Conservation (phyloP, 768 basidiomycete genomes). For the Mycena rebaudengoi region DNA sequence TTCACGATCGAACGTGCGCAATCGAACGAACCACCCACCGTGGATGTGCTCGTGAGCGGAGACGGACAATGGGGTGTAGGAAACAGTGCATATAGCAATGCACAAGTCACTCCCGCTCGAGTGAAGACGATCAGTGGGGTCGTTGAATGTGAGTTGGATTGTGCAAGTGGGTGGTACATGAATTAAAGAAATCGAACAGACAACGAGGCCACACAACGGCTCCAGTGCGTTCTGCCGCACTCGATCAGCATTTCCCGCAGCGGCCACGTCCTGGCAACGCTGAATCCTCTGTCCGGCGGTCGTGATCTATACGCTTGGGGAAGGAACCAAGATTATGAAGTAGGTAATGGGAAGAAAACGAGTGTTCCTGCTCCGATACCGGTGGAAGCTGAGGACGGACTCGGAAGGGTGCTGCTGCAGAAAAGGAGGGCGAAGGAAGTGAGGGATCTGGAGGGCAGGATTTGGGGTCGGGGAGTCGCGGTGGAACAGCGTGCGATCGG, state of each 20-base stretch:
- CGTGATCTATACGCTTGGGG: conserved; percentile 81
- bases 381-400: conserved; percentile 58
- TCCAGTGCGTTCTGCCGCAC: conserved; percentile 71
- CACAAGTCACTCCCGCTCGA: conserved; percentile 73
- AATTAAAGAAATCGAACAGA: conserved; percentile 50
- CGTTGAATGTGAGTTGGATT: conserved; percentile 75
- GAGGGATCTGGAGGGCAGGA: conserved; percentile 64
- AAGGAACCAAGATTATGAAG: conserved; percentile 74
- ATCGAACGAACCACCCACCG: conserved; percentile 33
- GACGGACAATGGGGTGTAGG: conserved; percentile 89
- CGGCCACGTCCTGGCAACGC: conserved; percentile 78
- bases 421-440: conserved; percentile 59
- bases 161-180: not conserved
- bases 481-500: conserved; percentile 73
- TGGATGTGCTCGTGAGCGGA: conserved; percentile 75
- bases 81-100: conserved; percentile 71
- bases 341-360: conserved; percentile 77
- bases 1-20: conserved; percentile 71
- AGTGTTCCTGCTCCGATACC: conserved; percentile 63
- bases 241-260: conserved; percentile 74
- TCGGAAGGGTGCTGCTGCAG: conserved; percentile 65
- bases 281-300: conserved; percentile 70
- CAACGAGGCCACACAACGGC: conserved; percentile 65
- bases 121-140: conserved; percentile 86
- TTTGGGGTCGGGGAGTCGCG: conserved; percentile 65